Evolutionary conservation across 495 filamentous ascomycete genomes (phyloP).

Genomic region (Penicillium samsonianum): DNA sequence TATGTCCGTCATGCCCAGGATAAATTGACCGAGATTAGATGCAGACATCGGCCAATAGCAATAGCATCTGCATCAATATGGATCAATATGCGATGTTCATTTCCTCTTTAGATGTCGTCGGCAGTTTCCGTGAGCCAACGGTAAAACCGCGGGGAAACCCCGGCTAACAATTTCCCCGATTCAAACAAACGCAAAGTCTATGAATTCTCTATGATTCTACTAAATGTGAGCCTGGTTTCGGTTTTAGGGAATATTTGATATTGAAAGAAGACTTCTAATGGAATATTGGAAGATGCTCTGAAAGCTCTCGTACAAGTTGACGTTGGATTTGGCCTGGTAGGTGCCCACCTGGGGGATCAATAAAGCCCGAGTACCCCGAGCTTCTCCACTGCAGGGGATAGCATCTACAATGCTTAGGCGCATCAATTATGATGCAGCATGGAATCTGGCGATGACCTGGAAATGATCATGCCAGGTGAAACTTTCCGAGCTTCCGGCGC

Average conservation of each 20-base stretch:
- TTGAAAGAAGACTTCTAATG: not conserved
- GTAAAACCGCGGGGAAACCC: conserved; percentile 13
- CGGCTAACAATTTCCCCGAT: conserved; percentile 6
- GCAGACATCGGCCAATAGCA: not conserved
- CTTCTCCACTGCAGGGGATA: no score
- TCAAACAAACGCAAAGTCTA: not conserved
- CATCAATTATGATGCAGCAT: no score
- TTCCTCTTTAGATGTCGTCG: conserved; percentile 7
- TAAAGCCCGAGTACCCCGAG: no score
- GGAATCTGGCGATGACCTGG: no score
- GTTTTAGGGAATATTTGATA: no score
- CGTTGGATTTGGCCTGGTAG: not conserved
- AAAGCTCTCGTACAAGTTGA: not conserved
- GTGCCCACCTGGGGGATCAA: no score
- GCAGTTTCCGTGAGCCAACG: conserved; percentile 5
- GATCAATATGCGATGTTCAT: not conserved
- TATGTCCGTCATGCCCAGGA: not conserved
- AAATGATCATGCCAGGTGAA: no score
- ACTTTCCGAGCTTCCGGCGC: no score
- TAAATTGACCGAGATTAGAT: not conserved
- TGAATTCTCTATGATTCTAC: no score
- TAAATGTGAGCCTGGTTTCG: no score
- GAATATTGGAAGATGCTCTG: not conserved
- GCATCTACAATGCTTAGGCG: no score
- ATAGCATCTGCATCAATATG: not conserved